Evolutionary conservation across 129 eudicot species (phyloP).

Genomic region (Artemisia argyi): DNA sequence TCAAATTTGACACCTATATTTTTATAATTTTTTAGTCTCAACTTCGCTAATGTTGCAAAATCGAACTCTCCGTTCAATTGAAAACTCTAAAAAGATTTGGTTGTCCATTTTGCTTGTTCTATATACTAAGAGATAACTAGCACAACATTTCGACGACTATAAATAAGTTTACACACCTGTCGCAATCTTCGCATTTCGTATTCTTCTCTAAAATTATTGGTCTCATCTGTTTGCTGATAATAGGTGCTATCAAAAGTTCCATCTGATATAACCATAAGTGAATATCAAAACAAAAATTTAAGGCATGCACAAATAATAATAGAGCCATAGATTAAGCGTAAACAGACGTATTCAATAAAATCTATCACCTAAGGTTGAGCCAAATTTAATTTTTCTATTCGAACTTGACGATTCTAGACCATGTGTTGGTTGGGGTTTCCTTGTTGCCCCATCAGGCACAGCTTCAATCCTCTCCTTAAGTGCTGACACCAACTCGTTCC

Average conservation of each 20-base stretch:
- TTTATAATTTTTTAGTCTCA: too few species aligned
- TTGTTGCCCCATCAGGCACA: conserved; percentile 14
- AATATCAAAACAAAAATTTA: background rate
- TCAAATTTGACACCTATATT: too few species aligned
- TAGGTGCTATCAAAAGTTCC: conserved; percentile 72
- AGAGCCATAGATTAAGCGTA: background rate
- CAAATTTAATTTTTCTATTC: background rate
- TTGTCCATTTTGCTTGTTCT: too few species aligned
- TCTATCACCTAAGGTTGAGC: background rate
- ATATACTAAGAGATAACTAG: too few species aligned
- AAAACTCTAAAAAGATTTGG: too few species aligned
- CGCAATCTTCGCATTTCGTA: conserved; percentile 88
- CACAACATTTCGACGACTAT: background rate
- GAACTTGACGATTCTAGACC: conserved; percentile 5
- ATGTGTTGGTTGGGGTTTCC: background rate
- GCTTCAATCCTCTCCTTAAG: conserved; percentile 40
- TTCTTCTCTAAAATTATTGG: conserved; percentile 78
- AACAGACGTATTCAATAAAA: background rate
- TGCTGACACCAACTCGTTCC: conserved; percentile 45
- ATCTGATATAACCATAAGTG: conserved; percentile 35
- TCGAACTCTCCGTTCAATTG: too few species aligned
- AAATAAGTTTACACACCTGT: conserved; percentile 53
- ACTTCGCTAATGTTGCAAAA: too few species aligned
- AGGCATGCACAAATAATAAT: background rate
- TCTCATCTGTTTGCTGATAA: conserved; percentile 78